A percentile compares a stretch with the other conserved stretches of the same genome.
These are phyloP conservation scores for Collybia sordida DNA, from an alignment of 768 basidiomycete genomes.

Conservation along the genomic window DNA sequence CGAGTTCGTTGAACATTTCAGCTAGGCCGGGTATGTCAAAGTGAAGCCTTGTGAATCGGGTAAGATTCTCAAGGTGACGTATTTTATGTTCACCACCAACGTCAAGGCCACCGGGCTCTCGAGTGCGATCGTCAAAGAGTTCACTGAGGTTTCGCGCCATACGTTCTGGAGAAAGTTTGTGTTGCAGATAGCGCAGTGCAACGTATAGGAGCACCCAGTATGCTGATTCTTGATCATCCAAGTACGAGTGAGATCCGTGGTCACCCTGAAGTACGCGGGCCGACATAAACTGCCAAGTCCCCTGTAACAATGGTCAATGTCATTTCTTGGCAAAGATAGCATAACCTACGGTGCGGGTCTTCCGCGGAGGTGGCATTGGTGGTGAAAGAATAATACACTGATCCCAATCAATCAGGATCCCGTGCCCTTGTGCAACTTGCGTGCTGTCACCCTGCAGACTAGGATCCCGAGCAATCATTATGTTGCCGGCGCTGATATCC, in stretches of 20 bases:
- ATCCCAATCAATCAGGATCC: neutral
- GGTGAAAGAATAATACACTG: neutral
- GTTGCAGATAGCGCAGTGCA: neutral
- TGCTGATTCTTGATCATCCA: conserved; percentile 1
- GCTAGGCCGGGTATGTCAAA: no score
- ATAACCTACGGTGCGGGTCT: neutral
- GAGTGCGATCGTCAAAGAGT: no score
- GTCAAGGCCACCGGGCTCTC: no score
- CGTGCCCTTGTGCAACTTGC: no score
- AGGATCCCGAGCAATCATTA: neutral
- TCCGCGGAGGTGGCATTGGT: neutral
- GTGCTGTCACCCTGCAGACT: no score
- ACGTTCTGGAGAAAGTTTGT: neutral
- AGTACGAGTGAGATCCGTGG: neutral
- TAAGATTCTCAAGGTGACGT: no score
- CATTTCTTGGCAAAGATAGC: neutral
- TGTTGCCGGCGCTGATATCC: conserved; percentile 6
- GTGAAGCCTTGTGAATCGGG: no score
- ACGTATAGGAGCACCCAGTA: neutral
- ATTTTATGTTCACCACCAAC: no score
- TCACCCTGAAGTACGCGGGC: neutral
- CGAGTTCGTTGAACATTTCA: no score
- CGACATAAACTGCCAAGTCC: conserved; percentile 1
- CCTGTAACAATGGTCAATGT: neutral
- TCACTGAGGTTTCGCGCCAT: no score